Evolutionary conservation across 345 rosid genomes (phyloP).

Genomic region (Salix arbutifolia): DNA sequence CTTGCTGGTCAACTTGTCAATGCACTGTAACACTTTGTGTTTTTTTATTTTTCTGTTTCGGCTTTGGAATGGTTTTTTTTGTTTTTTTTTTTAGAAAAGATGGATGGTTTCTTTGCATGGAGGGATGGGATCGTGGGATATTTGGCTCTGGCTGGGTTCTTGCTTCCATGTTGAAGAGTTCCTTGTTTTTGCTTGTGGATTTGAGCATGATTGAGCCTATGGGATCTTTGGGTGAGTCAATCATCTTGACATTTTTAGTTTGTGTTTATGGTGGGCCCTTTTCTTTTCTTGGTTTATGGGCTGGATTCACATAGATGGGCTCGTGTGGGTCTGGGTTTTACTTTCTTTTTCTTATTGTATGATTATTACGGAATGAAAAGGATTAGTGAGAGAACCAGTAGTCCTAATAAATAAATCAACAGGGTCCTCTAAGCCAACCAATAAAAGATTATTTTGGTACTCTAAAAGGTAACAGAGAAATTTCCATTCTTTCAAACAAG

Average conservation of each 20-base stretch:
- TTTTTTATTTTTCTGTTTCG: neutral
- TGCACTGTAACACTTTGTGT: neutral
- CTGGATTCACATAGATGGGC: neutral
- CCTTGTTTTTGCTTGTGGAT: neutral
- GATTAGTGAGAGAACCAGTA: too few relatives aligned
- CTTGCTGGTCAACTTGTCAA: neutral
- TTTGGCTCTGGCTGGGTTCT: conserved; percentile 9
- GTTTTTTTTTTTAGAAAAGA: neutral
- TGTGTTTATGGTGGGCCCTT: conserved; percentile 19
- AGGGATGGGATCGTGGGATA: conserved; percentile 1
- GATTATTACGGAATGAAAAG: neutral
- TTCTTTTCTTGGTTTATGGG: neutral
- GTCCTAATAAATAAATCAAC: too few relatives aligned
- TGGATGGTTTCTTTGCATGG: neutral
- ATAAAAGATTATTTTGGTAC: too few relatives aligned
- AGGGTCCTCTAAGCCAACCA: too few relatives aligned
- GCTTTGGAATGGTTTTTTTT: neutral
- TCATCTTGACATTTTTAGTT: conserved; percentile 16
- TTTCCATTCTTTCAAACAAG: too few relatives aligned
- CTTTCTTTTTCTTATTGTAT: neutral
- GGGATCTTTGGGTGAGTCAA: conserved; percentile 23
- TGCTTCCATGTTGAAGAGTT: neutral
- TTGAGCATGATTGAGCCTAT: neutral
- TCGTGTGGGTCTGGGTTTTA: neutral
- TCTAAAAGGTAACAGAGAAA: too few relatives aligned